Conservation (phyloP, 1,139 yeast genomes). For the Debaryomyces sp. region DNA sequence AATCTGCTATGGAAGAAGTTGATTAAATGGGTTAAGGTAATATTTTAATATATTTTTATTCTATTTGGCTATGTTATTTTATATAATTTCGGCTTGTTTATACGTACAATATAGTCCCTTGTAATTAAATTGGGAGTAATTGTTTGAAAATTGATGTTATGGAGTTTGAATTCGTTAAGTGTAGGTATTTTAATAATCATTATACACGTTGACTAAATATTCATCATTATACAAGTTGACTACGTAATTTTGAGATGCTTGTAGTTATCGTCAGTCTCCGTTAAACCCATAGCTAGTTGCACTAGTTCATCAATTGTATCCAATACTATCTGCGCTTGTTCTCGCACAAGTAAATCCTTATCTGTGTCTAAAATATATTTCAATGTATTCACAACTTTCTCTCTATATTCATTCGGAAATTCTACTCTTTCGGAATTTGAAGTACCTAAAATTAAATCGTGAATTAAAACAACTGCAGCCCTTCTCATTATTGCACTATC, state of each 20-base stretch:
- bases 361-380: slow-evolving; percentile 52
- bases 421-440: slow-evolving; percentile 44
- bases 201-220: too few species aligned
- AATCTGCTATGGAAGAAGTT: slow-evolving; percentile 99
- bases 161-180: neutral
- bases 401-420: slow-evolving; percentile 52
- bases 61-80: slow-evolving; percentile 6
- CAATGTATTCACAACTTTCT: slow-evolving; percentile 42
- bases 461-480: slow-evolving; percentile 69
- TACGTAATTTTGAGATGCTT: neutral
- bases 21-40: slow-evolving; percentile 53
- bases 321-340: slow-evolving; percentile 54
- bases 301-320: slow-evolving; percentile 42
- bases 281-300: neutral
- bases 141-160: slow-evolving; percentile 3
- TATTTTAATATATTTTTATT: slow-evolving; percentile 1
- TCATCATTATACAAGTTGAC: neutral
- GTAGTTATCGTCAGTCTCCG: neutral
- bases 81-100: slow-evolving; percentile 6
- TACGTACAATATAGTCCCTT: neutral
- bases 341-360: slow-evolving; percentile 58
- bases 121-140: neutral
- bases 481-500: slow-evolving; percentile 66
- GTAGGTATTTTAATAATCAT: neutral
- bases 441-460: slow-evolving; percentile 59